Evolutionary conservation across 148 eudicot genomes (phyloP).

Genomic region (Fagopyrum tataricum): DNA sequence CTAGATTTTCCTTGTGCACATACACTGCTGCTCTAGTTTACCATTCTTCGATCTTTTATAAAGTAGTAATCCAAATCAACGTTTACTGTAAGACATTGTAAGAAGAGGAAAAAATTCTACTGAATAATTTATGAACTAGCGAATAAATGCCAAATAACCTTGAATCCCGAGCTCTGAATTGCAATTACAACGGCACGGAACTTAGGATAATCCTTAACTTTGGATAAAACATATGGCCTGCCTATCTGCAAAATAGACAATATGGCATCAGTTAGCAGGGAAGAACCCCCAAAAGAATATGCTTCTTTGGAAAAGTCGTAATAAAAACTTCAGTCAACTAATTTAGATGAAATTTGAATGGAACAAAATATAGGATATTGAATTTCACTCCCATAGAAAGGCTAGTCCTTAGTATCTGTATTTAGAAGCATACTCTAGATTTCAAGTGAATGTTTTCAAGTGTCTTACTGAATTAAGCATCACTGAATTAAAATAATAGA

Average conservation of each 20-base stretch:
- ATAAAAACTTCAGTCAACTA: neutral
- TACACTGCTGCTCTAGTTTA: neutral
- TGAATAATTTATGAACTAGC: neutral
- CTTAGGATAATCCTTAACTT: constrained; percentile 80
- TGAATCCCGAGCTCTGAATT: constrained; percentile 80
- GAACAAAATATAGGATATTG: neutral
- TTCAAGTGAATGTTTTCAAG: neutral
- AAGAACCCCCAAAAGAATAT: neutral
- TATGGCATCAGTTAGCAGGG: neutral
- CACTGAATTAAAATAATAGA: neutral
- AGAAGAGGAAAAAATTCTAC: neutral
- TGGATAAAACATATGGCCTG: constrained; percentile 72
- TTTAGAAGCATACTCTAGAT: neutral
- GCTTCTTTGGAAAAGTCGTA: neutral
- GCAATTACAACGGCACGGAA: constrained; percentile 90
- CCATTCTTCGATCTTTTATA: neutral
- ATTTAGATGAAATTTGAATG: neutral
- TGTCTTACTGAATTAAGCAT: neutral
- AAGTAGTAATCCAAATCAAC: neutral
- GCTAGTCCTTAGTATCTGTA: too few relatives aligned
- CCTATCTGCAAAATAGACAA: constrained; percentile 51
- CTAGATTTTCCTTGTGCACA: neutral
- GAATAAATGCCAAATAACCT: constrained; percentile 37
- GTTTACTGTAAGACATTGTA: neutral
- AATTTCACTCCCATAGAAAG: neutral